A percentile compares a stretch with the other conserved stretches of the same genome.
Evolutionary conservation across 768 basidiomycete genomes (phyloP).

Genomic region (Hypholoma sublateritium): DNA sequence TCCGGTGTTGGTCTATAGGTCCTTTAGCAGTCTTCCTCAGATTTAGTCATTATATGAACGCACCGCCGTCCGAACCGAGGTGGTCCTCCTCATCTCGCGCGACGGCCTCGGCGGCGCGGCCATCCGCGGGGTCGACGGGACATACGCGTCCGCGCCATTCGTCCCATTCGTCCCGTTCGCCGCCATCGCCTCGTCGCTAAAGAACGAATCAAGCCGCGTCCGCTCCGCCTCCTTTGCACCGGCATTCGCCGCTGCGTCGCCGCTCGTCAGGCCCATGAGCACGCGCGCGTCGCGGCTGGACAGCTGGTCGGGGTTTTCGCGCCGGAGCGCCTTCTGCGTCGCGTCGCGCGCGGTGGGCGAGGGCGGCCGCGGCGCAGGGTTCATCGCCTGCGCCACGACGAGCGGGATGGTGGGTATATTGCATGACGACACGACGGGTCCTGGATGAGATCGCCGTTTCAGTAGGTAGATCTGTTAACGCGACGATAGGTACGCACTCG

Average conservation of each 20-base stretch:
- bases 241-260: conserved; percentile 15
- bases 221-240: conserved; percentile 42
- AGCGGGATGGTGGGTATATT: conserved; percentile 97
- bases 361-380: conserved; percentile 91
- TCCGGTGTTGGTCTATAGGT: conserved; percentile 18
- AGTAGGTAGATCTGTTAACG: not conserved
- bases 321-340: conserved; percentile 81
- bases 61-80: conserved; percentile 29
- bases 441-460: conserved; percentile 39
- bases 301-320: conserved; percentile 83
- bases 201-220: conserved; percentile 55
- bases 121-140: conserved; percentile 15
- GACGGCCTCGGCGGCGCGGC: conserved; percentile 64
- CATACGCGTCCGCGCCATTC: conserved; percentile 2
- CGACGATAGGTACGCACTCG: conserved; percentile 51
- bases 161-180: conserved; percentile 10
- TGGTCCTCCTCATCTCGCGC: conserved; percentile 56
- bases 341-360: conserved; percentile 87
- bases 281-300: conserved; percentile 79
- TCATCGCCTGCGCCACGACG: conserved; percentile 94
- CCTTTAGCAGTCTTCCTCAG: not conserved
- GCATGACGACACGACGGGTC: conserved; percentile 92
- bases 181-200: conserved; percentile 38
- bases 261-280: conserved; percentile 56
- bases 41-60: conserved; percentile 8